phyloP scores from a whole-genome alignment of 306 rosid species.

The Clitoria ternatea region DNA sequence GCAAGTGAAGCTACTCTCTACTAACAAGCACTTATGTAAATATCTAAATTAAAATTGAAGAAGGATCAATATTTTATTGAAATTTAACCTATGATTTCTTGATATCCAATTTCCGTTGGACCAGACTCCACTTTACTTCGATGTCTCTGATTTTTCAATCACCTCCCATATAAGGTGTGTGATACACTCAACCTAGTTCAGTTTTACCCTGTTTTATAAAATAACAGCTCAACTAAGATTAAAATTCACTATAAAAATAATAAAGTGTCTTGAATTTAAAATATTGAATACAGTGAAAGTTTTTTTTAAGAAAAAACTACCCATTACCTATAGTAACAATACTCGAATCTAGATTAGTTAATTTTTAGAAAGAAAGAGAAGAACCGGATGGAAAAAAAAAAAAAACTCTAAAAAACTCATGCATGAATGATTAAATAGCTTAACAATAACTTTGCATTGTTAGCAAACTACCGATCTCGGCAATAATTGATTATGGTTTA shows the following conservation, averaged over 20 bases:
- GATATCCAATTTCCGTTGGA: conserved; percentile 9
- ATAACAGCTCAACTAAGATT: conserved; percentile 26
- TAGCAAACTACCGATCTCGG: background rate
- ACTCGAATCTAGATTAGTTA: too few species aligned
- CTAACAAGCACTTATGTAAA: conserved; percentile 12
- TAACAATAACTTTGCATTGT: background rate
- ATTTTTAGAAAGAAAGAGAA: too few species aligned
- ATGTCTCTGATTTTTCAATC: background rate
- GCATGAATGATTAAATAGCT: background rate
- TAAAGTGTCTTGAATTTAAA: too few species aligned
- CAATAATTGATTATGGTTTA: background rate
- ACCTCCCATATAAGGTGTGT: conserved; percentile 16
- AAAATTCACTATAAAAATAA: too few species aligned
- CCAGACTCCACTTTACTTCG: conserved; percentile 24
- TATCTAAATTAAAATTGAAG: background rate
- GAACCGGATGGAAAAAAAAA: too few species aligned
- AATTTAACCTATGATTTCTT: background rate
- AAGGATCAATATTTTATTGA: background rate
- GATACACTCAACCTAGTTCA: conserved; percentile 21
- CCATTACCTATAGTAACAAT: too few species aligned
- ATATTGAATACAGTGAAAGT: too few species aligned
- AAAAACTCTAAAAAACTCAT: background rate
- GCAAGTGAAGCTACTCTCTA: conserved; percentile 40
- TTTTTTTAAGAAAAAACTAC: too few species aligned
- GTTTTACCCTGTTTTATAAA: background rate